Evolutionary conservation across 192 early-diverging fungal genomes (phyloP).

Genomic region (Gryganskiella cystojenkinii): DNA sequence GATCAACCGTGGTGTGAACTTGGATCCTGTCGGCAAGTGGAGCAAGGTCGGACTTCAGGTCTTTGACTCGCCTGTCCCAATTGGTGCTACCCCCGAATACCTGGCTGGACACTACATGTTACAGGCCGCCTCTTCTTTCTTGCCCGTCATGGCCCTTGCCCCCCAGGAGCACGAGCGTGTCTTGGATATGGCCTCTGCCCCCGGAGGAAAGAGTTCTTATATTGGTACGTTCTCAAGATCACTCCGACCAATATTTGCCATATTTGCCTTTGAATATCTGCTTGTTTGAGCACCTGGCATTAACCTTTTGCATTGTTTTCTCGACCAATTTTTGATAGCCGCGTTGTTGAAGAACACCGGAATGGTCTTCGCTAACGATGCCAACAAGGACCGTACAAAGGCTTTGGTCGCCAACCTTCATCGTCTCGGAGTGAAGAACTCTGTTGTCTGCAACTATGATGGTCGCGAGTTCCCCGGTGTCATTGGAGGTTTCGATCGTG

Average conservation of each 20-base stretch:
- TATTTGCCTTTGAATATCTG: neutral
- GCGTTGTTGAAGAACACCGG: slow-evolving; percentile 98
- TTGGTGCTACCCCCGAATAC: slow-evolving; percentile 98
- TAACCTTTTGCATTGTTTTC: neutral
- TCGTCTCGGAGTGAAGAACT: slow-evolving; percentile 87
- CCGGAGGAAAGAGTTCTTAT: slow-evolving; percentile 98
- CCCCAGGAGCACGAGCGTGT: slow-evolving; percentile 95
- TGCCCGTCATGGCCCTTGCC: slow-evolving; percentile 95
- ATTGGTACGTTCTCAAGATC: slow-evolving; percentile 63
- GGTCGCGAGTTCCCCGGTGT: slow-evolving; percentile 97
- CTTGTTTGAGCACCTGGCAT: neutral
- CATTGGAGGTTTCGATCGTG: slow-evolving; percentile 98
- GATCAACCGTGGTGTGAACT: slow-evolving; percentile 95
- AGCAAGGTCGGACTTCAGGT: slow-evolving; percentile 96
- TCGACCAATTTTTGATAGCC: slow-evolving; percentile 41
- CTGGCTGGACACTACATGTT: slow-evolving; percentile 99
- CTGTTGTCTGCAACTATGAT: slow-evolving; percentile 95
- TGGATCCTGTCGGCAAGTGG: slow-evolving; percentile 99
- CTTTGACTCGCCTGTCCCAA: slow-evolving; percentile 94
- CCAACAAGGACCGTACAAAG: slow-evolving; percentile 92
- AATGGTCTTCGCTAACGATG: slow-evolving; percentile 96
- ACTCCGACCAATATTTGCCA: too few species aligned
- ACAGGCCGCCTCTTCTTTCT: slow-evolving; percentile 96
- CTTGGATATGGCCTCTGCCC: slow-evolving; percentile 98
- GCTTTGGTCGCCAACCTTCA: slow-evolving; percentile 93